Evolutionary conservation across 1,284 basidiomycete genomes (phyloP).

Genomic region (Leucoagaricus sp.): DNA sequence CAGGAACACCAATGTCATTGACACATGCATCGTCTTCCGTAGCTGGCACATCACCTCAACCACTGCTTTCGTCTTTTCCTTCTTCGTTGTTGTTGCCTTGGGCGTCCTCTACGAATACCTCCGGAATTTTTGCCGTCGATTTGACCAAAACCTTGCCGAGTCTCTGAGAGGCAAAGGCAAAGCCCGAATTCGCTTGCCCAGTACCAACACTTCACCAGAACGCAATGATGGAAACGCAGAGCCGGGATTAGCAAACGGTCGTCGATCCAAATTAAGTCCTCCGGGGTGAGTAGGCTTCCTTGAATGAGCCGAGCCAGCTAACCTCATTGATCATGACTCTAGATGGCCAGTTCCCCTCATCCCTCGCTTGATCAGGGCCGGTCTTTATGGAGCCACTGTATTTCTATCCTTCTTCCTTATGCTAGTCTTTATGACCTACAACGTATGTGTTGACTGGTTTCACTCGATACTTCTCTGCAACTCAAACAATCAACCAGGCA

Average conservation of each 20-base stretch:
- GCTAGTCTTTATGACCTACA: constrained; percentile 89
- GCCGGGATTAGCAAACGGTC: constrained; percentile 54
- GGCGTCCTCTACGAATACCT: constrained; percentile 78
- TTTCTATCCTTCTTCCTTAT: constrained; percentile 85
- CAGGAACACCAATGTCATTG: constrained; percentile 73
- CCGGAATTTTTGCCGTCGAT: constrained; percentile 54
- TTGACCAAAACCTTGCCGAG: constrained; percentile 60
- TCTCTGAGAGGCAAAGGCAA: constrained; percentile 32
- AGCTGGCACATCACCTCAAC: constrained; percentile 71
- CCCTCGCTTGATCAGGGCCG: constrained; percentile 58
- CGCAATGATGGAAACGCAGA: constrained; percentile 45
- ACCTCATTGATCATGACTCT: neutral
- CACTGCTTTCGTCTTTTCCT: constrained; percentile 59
- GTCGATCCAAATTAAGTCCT: constrained; percentile 33
- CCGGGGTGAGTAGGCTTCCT: constrained; percentile 43
- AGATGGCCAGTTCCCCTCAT: constrained; percentile 48
- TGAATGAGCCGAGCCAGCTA: neutral
- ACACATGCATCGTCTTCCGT: constrained; percentile 76
- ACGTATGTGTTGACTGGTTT: no score
- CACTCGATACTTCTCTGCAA: no score
- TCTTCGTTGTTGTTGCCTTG: constrained; percentile 59
- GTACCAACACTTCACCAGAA: constrained; percentile 43
- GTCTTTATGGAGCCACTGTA: constrained; percentile 65
- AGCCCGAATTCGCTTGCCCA: constrained; percentile 21
- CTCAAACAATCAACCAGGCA: constrained; percentile 48